A percentile compares a stretch with the other conserved stretches of the same genome.
phyloP scores from a whole-genome alignment of 1,284 basidiomycete genomes.

The Athelia sp. region DNA sequence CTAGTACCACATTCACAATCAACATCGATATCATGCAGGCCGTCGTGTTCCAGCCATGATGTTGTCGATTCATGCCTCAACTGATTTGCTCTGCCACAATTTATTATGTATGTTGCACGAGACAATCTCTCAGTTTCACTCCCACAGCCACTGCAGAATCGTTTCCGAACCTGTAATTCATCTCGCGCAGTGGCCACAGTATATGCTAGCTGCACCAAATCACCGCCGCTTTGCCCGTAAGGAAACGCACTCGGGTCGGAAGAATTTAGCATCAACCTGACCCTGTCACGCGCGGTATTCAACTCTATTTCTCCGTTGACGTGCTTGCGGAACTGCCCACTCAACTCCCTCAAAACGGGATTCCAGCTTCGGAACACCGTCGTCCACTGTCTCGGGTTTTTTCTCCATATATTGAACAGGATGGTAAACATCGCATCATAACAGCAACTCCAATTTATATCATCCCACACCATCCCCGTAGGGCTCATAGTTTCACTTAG shows the following conservation, averaged over 20 bases:
- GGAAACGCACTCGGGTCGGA: background rate
- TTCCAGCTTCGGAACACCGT: background rate
- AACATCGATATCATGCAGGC: background rate
- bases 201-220: background rate
- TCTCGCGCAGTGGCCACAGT: background rate
- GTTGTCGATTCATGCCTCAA: background rate
- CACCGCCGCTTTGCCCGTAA: background rate
- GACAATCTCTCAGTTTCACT: too few relatives aligned
- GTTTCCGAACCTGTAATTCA: too few relatives aligned
- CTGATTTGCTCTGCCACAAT: background rate
- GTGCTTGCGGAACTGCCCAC: background rate
- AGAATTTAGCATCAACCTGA: background rate
- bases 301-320: background rate
- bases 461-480: background rate
- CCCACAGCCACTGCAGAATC: background rate
- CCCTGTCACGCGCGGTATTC: background rate
- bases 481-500: background rate
- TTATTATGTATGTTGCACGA: background rate
- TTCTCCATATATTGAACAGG: background rate
- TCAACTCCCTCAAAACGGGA: background rate
- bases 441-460: background rate
- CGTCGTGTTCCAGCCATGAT: background rate
- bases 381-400: background rate
- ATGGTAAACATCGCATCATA: constrained; percentile 1
- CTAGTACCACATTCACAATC: background rate